Evolutionary conservation across 2,329 filamentous ascomycete genomes (phyloP), one percentile per base, ranked within the genome.

Genomic region (Rosellinia necatrix): DNA sequence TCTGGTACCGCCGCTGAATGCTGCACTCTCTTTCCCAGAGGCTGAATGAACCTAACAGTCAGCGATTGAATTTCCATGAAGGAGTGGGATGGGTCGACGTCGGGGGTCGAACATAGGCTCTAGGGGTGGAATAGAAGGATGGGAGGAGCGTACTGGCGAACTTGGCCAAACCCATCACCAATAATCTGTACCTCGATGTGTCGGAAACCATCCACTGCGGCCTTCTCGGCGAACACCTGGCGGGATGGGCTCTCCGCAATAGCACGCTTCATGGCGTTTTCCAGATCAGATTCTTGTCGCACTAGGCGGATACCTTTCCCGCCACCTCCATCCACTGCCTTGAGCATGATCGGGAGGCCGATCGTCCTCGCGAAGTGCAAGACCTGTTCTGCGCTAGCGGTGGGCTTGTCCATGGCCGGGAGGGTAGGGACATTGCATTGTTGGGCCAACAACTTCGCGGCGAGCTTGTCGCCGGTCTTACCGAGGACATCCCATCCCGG

Each of bases 11-110:
- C 51, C 87, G 72, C 67, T 90, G 87, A 9, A 89, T 81, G 0
- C 82, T 86, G 64, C 87, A 89, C 60, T 90, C 87, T 19, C 87
- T 76, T 64, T 89, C 86, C 10, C 85, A 84, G 17, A 88, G 79
- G 40, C 54, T 57, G 10, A 2, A 9, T 12, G 10, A 42, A 24
- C 21, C 29, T 6, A 10, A 4, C n/a, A 7, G 34, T 56, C 8
- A 56, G 29, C n/a, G 42, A n/a, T n/a, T n/a, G n/a, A n/a, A 47
- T 29, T 2, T 42, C 37, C 13, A 13, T 8, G 15, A 25, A 22
- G 2, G 17, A 49, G 34, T 2, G 30, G 12, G n/a, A 9, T 8
- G n/a, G 7, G 21, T 27, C 19, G 10, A 6, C 6, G 9, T 27
- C 5, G 22, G 44, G 4, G 13, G 21, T 19, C n/a, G 6, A n/a